Conservation (phyloP, 148 eudicot species). For the Rhododendron ferrugineum region DNA sequence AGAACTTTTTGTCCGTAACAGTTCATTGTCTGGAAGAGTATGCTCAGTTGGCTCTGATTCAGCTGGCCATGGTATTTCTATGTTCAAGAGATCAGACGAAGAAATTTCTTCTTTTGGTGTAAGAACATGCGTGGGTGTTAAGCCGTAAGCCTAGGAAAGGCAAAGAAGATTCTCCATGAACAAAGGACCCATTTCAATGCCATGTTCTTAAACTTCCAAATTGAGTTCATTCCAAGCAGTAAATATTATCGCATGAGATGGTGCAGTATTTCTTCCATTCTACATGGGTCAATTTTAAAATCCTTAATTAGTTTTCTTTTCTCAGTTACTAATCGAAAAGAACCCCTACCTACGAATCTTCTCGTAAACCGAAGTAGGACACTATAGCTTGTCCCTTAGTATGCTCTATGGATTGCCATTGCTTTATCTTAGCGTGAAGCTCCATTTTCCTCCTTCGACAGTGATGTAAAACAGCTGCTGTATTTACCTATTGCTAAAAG, state of each 20-base stretch:
- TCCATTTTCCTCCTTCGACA: too few relatives aligned
- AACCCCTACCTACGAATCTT: neutral
- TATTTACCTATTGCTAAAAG: too few relatives aligned
- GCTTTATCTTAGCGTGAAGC: too few relatives aligned
- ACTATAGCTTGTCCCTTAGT: too few relatives aligned
- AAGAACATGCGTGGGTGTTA: neutral
- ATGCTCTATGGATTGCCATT: neutral
- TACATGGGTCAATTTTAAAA: neutral
- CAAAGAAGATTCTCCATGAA: neutral
- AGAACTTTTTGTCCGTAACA: slow-evolving; percentile 27
- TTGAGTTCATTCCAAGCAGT: neutral
- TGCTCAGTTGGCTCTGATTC: slow-evolving; percentile 39
- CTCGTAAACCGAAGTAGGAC: neutral
- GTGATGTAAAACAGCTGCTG: too few relatives aligned
- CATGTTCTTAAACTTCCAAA: neutral
- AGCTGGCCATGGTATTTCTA: slow-evolving; percentile 64
- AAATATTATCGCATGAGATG: neutral
- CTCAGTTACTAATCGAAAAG: neutral
- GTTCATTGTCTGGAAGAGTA: slow-evolving; percentile 20
- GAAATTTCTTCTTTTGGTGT: slow-evolving; percentile 32
- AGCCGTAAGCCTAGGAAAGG: neutral
- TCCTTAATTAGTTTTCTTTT: neutral
- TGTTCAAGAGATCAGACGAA: slow-evolving; percentile 59
- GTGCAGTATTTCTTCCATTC: neutral
- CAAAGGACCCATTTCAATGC: neutral